Base-by-base conservation (phyloP, 2,329 filamentous ascomycete genomes). In the Aspergillus pseudoglaucus region DNA sequence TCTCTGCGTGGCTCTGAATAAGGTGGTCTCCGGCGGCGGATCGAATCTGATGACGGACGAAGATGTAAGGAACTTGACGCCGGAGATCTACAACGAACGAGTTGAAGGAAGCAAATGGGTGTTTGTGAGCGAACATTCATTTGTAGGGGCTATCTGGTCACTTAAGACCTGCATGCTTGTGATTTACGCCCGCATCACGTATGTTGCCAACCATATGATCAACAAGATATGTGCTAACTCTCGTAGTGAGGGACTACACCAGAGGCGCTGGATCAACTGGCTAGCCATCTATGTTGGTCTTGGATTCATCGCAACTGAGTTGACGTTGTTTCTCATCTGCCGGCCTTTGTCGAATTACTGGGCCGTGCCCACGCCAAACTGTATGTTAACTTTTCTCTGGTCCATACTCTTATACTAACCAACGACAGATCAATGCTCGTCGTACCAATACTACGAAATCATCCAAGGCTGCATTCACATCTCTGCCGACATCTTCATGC, bases 81-180 rank as follows among this genome's bases (percentile, higher is more conserved):
- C 74, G 0, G 52, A 66, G 0, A 70, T 69, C 32, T 71, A 75
- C 42, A 56, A 53, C 3, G 65, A 71, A 27, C 68, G 79, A 43
- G 60, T 68, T 0, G 66, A 62, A 33, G 82, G 81, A 9, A 82
- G 79, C 41, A 84, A 84, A 70, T 76, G 81, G 68, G 80, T 83
- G 1, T 69, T 83, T 33, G 75, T 82, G 7, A 77, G 79, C 2
- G 81, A 85, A 54, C 73, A 83, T 63, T 75, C 77, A 57, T 84
- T 86, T 68, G 69, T 83, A 15, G 68, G 81, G n/a, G 62, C 64
- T 3, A 60, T 71, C 27, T 81, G 77, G 76, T 60, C 71, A 14
- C 67, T 77, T 53, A 81, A 81, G 53, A 64, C 71, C 20, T 79
- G 76, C 56, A 70, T 81, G 59, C 61, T 80, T 54, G 65, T 77